Evolutionary conservation across 768 basidiomycete genomes (phyloP).

Genomic region (Atractiella rhizophila): DNA sequence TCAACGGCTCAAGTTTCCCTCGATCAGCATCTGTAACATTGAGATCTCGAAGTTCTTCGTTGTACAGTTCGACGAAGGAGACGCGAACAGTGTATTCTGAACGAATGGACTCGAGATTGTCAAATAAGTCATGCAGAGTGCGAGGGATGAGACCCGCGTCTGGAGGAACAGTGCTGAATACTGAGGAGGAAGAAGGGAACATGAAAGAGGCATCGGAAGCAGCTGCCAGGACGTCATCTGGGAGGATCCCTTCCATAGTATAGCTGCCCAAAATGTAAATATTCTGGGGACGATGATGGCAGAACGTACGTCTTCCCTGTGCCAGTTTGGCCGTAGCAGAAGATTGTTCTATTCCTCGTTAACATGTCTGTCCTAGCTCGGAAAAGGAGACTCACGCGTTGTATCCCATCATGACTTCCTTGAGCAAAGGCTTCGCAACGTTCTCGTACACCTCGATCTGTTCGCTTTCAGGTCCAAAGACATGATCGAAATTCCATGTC

Average conservation of each 20-base stretch:
- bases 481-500: constrained; percentile 82
- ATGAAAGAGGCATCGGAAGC: too few relatives aligned
- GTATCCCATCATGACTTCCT: constrained; percentile 82
- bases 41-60: constrained; percentile 90
- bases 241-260: too few relatives aligned
- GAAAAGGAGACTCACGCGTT: too few relatives aligned
- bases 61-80: constrained; percentile 86
- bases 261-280: too few relatives aligned
- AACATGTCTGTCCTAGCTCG: constrained; percentile 28
- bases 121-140: constrained; percentile 68
- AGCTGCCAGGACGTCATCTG: too few relatives aligned
- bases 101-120: constrained; percentile 48
- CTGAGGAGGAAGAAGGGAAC: too few relatives aligned
- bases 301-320: constrained; percentile 97
- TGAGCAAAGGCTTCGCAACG: constrained; percentile 73
- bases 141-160: constrained; percentile 92
- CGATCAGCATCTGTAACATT: constrained; percentile 13
- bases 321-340: constrained; percentile 95
- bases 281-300: too few relatives aligned
- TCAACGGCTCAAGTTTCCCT: constrained; percentile 27
- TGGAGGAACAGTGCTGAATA: constrained; percentile 61
- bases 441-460: constrained; percentile 82
- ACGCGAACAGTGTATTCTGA: constrained; percentile 77
- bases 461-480: constrained; percentile 90
- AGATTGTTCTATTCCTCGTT: constrained; percentile 30